These are phyloP conservation scores for Talaromyces pinophilus DNA, from an alignment of 2,329 filamentous ascomycete genomes.

Conservation along the genomic window DNA sequence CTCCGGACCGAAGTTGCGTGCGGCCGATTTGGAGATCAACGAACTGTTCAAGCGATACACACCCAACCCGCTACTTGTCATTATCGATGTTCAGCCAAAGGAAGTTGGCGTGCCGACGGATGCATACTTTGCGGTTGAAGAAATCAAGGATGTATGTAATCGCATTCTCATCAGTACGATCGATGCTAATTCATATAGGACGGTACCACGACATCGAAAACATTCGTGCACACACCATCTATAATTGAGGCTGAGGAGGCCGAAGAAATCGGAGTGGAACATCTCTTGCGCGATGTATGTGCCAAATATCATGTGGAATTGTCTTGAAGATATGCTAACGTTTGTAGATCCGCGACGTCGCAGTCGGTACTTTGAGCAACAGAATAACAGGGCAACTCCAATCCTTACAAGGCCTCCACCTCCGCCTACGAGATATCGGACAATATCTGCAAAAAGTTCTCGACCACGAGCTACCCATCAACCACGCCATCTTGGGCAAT, in stretches of 20 bases:
- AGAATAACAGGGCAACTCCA: constrained; percentile 97
- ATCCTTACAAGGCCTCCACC: constrained; percentile 91
- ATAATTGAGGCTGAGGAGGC: constrained; percentile 99
- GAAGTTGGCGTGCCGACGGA: constrained; percentile 97
- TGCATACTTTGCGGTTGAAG: constrained; percentile 97
- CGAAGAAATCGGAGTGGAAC: constrained; percentile 98
- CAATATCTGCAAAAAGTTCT: constrained; percentile 95
- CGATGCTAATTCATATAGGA: constrained; percentile 65
- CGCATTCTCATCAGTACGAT: neutral
- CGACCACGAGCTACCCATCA: constrained; percentile 87
- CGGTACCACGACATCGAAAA: constrained; percentile 93
- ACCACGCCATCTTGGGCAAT: constrained; percentile 95
- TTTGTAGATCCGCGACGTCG: constrained; percentile 79
- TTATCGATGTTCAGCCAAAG: constrained; percentile 97
- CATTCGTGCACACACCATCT: constrained; percentile 96
- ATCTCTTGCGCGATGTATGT: constrained; percentile 76
- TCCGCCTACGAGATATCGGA: constrained; percentile 92
- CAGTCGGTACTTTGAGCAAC: constrained; percentile 92
- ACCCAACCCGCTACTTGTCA: constrained; percentile 91
- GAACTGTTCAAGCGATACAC: constrained; percentile 99
- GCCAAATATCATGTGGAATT: too few species aligned
- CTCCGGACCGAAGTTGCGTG: constrained; percentile 92
- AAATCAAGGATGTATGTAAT: constrained; percentile 87
- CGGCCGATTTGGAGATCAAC: constrained; percentile 98
- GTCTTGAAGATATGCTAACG: neutral